Base-by-base conservation (phyloP, 805 yeast genomes). In the Wickerhamiella parazyma region DNA sequence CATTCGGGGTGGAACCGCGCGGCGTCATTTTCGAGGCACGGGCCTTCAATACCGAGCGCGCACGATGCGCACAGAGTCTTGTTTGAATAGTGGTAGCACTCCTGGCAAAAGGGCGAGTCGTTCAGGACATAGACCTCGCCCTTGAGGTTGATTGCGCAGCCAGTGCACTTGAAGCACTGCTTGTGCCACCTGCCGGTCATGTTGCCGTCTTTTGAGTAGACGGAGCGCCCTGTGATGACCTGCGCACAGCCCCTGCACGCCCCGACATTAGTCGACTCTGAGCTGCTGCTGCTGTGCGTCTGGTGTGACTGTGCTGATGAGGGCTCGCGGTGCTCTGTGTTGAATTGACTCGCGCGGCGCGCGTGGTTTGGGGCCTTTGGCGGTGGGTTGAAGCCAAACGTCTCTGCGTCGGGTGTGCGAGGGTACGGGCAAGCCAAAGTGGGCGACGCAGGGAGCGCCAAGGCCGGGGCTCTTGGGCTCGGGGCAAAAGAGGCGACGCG, bases 151-250 rank as follows among this genome's bases (percentile, higher is more conserved):
- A 48, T 45, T 7, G 61, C 61, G 64, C 97, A 89, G 10, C 67
- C 61, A 16, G 68, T 62, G 65, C 98, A 91, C 11, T 66, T 65
- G 66, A 91, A 89, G 58, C 98, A 91, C 12, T 68, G 62, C 33
- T 93, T 70, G 58, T 91, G 98, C 97, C 97, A 91, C 58, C 86
- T 89, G 0, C 96, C 97, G 16, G 56, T 47, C 11, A 61, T 41
- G 10, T 51, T 46, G n/a, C 78, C 81, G 44, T 81, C 82, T 52
- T 78, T 80, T n/a, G 95, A 83, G 62, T 77, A 80, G 16, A 89
- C 80, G 0, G 91, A 69, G 55, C 79, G 83, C 1, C 75, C 68
- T 1, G 51, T 49, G 24, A 87, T 76, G n/a, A 61, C 66, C 36
- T 59, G 48, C 4, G 62, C 59, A 64, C 97, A 89, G 26, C 71